These are phyloP conservation scores for Orobanche coerulescens DNA, from an alignment of 257 asterid species.

Conservation along the genomic window DNA sequence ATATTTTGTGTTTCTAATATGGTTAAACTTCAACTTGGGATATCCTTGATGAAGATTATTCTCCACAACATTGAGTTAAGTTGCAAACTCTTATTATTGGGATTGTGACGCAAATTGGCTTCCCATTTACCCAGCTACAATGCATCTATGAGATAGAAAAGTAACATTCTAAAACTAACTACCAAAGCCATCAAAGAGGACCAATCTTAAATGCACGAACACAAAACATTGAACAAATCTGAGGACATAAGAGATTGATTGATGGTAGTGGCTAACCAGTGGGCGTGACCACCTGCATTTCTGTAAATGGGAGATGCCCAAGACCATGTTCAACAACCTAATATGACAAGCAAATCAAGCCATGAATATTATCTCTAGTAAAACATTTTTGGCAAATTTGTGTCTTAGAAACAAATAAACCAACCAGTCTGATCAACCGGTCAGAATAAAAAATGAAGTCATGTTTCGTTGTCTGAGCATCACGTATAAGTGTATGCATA, in stretches of 20 bases:
- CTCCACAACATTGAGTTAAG: neutral
- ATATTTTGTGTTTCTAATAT: no score
- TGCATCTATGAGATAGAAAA: neutral
- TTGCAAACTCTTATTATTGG: neutral
- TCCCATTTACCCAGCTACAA: no score
- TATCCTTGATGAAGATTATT: neutral
- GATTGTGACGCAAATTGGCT: neutral
- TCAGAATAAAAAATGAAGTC: constrained; percentile 94
- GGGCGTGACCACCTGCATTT: constrained; percentile 93
- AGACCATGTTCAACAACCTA: constrained; percentile 99
- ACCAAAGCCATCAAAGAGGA: constrained; percentile 19
- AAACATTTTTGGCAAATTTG: constrained; percentile 10
- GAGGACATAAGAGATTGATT: constrained; percentile 13
- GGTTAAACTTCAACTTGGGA: neutral
- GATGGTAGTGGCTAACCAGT: constrained; percentile 59
- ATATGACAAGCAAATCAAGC: constrained; percentile 22
- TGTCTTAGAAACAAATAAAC: constrained; percentile 24
- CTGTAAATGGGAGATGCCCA: constrained; percentile 98
- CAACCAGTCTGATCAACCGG: constrained; percentile 87
- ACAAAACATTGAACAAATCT: neutral
- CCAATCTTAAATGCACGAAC: constrained; percentile 1
- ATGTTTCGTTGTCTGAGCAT: constrained; percentile 82
- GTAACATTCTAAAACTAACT: neutral
- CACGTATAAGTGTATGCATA: constrained; percentile 98
- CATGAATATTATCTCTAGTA: neutral